Evolutionary conservation across 2,329 filamentous ascomycete genomes (phyloP), one percentile per base, ranked within the genome.

Genomic region (Curvularia eragrostidis): DNA sequence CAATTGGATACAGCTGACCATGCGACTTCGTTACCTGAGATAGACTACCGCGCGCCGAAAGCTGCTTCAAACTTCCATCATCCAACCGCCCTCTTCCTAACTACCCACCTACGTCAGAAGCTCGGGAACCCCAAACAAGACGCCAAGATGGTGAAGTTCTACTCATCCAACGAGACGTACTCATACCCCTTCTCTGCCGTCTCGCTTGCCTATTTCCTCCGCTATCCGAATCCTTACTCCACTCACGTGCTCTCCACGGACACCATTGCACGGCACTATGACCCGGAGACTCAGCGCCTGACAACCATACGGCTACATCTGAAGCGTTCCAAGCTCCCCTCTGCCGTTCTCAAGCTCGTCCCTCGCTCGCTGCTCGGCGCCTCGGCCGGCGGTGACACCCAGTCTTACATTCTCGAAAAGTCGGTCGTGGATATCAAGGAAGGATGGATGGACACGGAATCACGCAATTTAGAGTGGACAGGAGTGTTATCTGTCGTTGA

Each of bases 121-220:
- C 32, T 36, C 3, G 15, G 5, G n/a, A 43, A 6, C 41, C 26
- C 44, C 13, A 48, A 26, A n/a, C 15, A 52, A 52, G 28, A 61
- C 39, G 39, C 19, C 51, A 47, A 38, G 15, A 83, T 83, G 81
- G 81, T 83, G 66, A 82, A 82, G 72, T 81, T 83, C 76, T 83
- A 82, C 77, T 78, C 76, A 46, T 76, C 73, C 68, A 87, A 85
- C 78, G 89, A 91, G 76, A 86, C 84, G 70, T 93, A 93, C 83
- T 84, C 88, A 64, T 91, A 94, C 78, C 89, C 90, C 48, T 94
- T 94, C 80, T 88, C 90, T 61, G 91, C 91, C 75, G 91, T 95
- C 61, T 92, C 91, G 48, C 88, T 95, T 76, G 91, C 91, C 79
- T 95, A 92, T 84, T 95, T 94, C 79, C 88, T 95, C 48, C 90